Evolutionary conservation across 164 flowering plant genomes (phyloP).

Genomic region (Tetrastigma voinierianum): DNA sequence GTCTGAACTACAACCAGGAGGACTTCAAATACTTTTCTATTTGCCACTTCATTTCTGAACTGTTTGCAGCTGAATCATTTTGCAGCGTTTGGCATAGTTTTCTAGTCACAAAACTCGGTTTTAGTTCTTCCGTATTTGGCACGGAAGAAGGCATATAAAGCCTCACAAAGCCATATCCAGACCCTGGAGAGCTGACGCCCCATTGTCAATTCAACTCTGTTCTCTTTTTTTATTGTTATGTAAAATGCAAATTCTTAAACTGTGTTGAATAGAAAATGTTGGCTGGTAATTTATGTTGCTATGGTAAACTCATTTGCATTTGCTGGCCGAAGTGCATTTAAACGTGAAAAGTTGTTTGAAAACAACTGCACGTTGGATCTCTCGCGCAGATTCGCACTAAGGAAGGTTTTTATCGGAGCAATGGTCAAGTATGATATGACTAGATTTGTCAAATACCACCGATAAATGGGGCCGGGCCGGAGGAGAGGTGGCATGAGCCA

Average conservation of each 20-base stretch:
- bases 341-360: neutral
- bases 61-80: neutral
- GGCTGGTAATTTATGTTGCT: neutral
- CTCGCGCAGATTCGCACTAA: no score
- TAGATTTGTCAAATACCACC: no score
- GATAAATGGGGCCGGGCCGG: no score
- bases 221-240: slow-evolving; percentile 2
- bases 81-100: neutral
- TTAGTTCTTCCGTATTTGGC: neutral
- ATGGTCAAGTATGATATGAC: no score
- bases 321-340: neutral
- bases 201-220: neutral
- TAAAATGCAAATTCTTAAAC: slow-evolving; percentile 11
- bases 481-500: no score
- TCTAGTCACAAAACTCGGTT: neutral
- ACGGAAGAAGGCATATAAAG: neutral
- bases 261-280: neutral
- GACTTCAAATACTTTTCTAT: neutral
- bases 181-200: neutral
- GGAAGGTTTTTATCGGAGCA: no score
- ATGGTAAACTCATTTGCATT: neutral
- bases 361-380: no score
- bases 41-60: neutral
- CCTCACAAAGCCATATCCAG: no score
- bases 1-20: neutral